Evolutionary conservation across 176 grass and related monocot genomes (phyloP), one percentile per base, ranked within the genome.

Genomic region (Raddia guianensis): DNA sequence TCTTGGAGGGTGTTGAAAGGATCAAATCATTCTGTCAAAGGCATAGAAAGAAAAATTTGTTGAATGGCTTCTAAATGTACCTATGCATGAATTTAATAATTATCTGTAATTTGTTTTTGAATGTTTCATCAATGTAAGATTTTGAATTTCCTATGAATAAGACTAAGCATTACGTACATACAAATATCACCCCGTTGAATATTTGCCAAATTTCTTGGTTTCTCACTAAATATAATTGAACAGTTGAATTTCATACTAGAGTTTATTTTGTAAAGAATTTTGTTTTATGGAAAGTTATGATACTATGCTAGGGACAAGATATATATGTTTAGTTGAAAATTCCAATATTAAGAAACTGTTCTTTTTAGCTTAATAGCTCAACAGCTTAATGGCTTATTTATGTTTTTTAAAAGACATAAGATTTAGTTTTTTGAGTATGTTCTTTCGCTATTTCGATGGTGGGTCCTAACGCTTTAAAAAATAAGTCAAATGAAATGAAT

Each of bases 1-100:
- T 89, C 57, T 18, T 58, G n/a, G 82, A 89, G 33, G 87, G 87
- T 14, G 77, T 89, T 33, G 58, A 85, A 44, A 89, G 87, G 82
- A 81, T 89, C 37, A 85, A 89, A 70, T 81, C 72, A 1, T 89
- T 89, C 9, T 89, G 82, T 44, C 47, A 58, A 85, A 89, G 77
- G 82, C 49, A 89, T 49, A 49, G 40, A 47, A 85, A 84, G 20
- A 87, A 87, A 33, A 84, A 85, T 42, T 6, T n/a, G 4, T 52
- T 81, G 16, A 51, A 58, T 72, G 77, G 47, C 3, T 64, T 47
- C 50, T 81, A 33, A 70, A 0, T 76, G 27, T 74, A 76, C 10
- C 33, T 43, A 1, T 0, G 18, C 65, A 14, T 12, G 21, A 57
- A 54, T 20, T 3, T 35, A 53, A 62, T 71, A 2, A 75, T 44